Percentiles rank a stretch among this genome's conserved stretches.
phyloP scores from a whole-genome alignment of 805 yeast species.

The Suhomyces tanzawaensis region DNA sequence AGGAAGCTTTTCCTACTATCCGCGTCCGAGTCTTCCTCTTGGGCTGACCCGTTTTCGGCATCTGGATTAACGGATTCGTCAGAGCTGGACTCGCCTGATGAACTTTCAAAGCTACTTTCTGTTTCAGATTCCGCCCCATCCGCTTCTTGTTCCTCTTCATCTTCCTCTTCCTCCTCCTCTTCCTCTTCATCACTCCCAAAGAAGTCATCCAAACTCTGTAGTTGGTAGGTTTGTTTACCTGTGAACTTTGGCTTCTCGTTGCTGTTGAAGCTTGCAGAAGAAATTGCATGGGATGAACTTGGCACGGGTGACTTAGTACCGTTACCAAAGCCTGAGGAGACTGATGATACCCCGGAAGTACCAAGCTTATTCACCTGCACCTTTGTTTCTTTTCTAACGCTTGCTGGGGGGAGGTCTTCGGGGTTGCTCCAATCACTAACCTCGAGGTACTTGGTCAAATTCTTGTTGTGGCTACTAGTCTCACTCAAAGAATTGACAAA shows the following conservation, averaged over 20 bases:
- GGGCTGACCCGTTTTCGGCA: not conserved
- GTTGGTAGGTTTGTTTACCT: conserved; percentile 42
- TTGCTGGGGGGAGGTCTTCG: conserved; percentile 24
- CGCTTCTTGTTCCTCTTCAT: conserved; percentile 18
- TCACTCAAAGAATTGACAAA: conserved; percentile 12
- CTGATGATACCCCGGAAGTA: conserved; percentile 10
- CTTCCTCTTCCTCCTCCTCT: conserved; percentile 12
- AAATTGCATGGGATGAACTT: conserved; percentile 21
- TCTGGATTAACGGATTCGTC: conserved; percentile 1
- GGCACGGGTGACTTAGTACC: conserved; percentile 20
- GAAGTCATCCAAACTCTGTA: conserved; percentile 86
- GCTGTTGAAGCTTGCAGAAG: conserved; percentile 17
- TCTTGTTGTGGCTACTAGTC: conserved; percentile 2
- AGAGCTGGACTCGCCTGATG: not conserved
- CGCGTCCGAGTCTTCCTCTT: conserved; percentile 3
- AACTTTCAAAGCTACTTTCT: conserved; percentile 7
- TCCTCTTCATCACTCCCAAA: conserved; percentile 44
- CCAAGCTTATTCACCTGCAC: conserved; percentile 11
- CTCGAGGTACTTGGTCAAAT: conserved; percentile 17
- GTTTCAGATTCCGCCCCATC: conserved; percentile 13
- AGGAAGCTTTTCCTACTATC: conserved; percentile 1
- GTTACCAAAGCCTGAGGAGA: conserved; percentile 4
- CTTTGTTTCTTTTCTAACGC: conserved; percentile 28
- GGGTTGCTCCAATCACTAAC: conserved; percentile 48
- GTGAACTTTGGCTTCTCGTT: conserved; percentile 1